Evolutionary conservation across 176 grass and related monocot species (phyloP).

Genomic region (Eleusine indica): DNA sequence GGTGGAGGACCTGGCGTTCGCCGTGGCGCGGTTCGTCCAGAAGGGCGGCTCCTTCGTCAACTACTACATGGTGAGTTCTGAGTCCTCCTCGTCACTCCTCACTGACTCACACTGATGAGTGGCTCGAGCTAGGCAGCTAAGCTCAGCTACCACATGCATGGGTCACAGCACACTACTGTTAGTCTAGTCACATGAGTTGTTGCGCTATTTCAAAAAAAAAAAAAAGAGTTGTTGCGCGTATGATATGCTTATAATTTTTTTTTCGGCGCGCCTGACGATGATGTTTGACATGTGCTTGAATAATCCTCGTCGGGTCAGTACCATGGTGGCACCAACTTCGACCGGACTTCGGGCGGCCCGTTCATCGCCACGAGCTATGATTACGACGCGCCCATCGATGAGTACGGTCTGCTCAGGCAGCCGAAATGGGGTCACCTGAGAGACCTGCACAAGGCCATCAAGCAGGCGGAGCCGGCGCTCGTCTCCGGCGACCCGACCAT

Average conservation of each 20-base stretch:
- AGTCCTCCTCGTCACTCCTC: not conserved
- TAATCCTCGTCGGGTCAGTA: constrained; percentile 49
- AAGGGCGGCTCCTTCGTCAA: constrained; percentile 97
- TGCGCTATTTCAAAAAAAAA: not conserved
- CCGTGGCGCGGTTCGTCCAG: constrained; percentile 82
- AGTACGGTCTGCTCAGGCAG: constrained; percentile 82
- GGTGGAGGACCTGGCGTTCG: constrained; percentile 94
- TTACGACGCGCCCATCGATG: constrained; percentile 91
- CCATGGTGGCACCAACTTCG: constrained; percentile 98
- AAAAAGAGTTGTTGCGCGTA: not conserved
- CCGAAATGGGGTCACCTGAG: constrained; percentile 96
- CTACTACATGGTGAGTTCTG: constrained; percentile 90
- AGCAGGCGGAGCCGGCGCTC: constrained; percentile 80
- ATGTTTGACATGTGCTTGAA: constrained; percentile 8
- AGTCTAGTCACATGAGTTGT: not conserved
- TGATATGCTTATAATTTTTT: not conserved
- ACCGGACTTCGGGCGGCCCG: constrained; percentile 80
- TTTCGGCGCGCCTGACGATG: not conserved
- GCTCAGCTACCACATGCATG: constrained; percentile 7
- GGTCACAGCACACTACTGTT: not conserved
- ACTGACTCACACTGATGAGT: not conserved
- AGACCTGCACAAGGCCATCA: constrained; percentile 96
- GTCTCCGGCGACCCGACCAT: constrained; percentile 67
- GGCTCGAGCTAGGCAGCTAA: not conserved
- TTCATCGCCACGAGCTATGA: constrained; percentile 99